phyloP scores from a whole-genome alignment of 805 yeast genomes.

The Saturnispora halmiae region DNA sequence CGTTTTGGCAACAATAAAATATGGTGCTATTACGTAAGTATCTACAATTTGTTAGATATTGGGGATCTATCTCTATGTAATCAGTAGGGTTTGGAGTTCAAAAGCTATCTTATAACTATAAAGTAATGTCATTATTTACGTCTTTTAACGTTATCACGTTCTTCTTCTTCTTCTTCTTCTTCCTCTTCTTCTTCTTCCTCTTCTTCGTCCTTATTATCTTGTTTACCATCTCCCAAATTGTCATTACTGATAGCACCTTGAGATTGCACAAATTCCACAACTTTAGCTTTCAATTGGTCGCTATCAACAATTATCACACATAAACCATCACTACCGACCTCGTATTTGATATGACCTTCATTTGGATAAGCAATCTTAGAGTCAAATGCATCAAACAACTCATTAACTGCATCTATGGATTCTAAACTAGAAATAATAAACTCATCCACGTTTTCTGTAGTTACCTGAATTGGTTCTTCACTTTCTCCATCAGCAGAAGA shows the following conservation, averaged over 20 bases:
- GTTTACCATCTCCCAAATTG: neutral
- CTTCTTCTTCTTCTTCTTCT: conserved; percentile 14
- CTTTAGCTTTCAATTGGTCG: conserved; percentile 30
- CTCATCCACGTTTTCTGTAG: conserved; percentile 10
- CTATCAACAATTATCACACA: conserved; percentile 46
- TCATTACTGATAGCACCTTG: conserved; percentile 7
- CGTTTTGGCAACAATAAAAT: no score
- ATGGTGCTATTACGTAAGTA: neutral
- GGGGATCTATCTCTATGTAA: neutral
- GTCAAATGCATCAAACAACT: conserved; percentile 46
- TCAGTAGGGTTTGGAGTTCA: neutral
- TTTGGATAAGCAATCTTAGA: conserved; percentile 44
- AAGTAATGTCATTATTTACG: conserved; percentile 3
- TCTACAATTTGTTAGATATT: neutral
- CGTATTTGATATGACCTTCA: conserved; percentile 46
- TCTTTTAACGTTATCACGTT: conserved; percentile 5
- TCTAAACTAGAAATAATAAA: conserved; percentile 23
- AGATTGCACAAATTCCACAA: conserved; percentile 34
- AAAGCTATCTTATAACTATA: neutral
- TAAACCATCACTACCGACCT: conserved; percentile 53
- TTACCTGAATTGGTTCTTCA: conserved; percentile 8
- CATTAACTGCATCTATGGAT: conserved; percentile 39
- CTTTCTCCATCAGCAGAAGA: neutral
- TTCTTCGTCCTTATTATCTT: neutral
- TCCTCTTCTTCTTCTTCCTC: conserved; percentile 7